These are phyloP conservation scores for Wickerhamiella australiensis DNA, from an alignment of 805 yeast genomes.

Conservation along the genomic window DNA sequence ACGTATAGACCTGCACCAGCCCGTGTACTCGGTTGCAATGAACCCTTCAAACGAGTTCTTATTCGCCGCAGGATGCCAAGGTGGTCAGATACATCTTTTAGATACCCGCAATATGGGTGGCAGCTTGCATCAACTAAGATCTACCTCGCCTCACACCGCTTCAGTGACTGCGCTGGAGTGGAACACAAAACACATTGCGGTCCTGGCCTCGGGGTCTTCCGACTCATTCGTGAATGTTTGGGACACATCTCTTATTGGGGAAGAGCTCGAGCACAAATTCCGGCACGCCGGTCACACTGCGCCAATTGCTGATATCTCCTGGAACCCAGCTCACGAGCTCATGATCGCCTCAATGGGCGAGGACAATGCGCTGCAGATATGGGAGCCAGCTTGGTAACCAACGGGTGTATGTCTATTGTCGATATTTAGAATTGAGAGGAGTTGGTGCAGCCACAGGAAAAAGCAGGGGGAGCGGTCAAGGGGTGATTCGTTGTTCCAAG, in stretches of 20 bases:
- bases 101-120: conserved; percentile 42
- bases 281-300: conserved; percentile 77
- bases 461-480: too few species aligned
- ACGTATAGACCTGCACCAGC: background rate
- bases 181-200: conserved; percentile 45
- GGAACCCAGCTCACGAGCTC: conserved; percentile 67
- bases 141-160: conserved; percentile 35
- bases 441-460: too few species aligned
- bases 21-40: conserved; percentile 36
- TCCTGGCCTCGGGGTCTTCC: conserved; percentile 56
- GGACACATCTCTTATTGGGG: conserved; percentile 17
- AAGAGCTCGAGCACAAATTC: conserved; percentile 32
- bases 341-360: conserved; percentile 66
- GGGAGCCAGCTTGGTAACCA: conserved; percentile 44
- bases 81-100: conserved; percentile 47
- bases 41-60: conserved; percentile 45
- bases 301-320: conserved; percentile 72
- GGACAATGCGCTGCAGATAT: conserved; percentile 77
- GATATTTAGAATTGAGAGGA: too few species aligned
- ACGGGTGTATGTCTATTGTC: too few species aligned
- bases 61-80: conserved; percentile 55
- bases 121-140: conserved; percentile 25
- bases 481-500: too few species aligned
- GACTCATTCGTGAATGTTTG: conserved; percentile 36
- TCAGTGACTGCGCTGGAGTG: conserved; percentile 58